Base-by-base conservation (phyloP, 768 basidiomycete species). In the Mycena chlorophos region DNA sequence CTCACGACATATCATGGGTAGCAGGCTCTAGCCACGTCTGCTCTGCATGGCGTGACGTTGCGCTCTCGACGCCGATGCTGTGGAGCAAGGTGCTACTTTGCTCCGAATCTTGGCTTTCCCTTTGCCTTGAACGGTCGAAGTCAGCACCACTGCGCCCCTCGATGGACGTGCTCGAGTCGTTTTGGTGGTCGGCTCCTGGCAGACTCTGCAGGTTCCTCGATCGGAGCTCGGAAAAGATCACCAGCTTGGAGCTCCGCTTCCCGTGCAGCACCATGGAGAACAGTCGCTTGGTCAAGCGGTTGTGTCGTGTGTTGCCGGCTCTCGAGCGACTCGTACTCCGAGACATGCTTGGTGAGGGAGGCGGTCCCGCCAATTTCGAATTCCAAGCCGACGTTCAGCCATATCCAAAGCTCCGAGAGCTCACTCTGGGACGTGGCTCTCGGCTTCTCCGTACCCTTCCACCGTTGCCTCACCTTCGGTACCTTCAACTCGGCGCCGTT, bases 81-180 rank as follows among this genome's bases (percentile, higher is more conserved):
- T 60, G 58, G 58, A 30, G 42, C 20, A 54, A 60, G 13, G 46
- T 55, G 16, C 22, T 60, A 29, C 52, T 55, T 47, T 28, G 3
- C 13, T 49, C 58, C 0, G 5, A 29, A 13, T 20, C 25, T 28
- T 60, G 54, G 58, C 42, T 39, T 13, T 37, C 31, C 14, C 12
- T 23, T 12, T 60, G 58, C 17, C 39, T 60, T 27, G 19, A 55
- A 19, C 47, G 58, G 29, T 48, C 58, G 1, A 60, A 55, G 10
- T 52, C 54, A 6, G 28, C 54, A n/a, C 58, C 39, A n/a, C 13
- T 60, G 19, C 34, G 42, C 10, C 26, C 55, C 31, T 50, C 52
- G 20, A 51, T 45, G 10, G 28, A n/a, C n/a, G n/a, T n/a, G n/a
- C n/a, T n/a, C n/a, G n/a, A n/a, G n/a, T n/a, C n/a, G n/a, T n/a